These are phyloP conservation scores for Podospora bellae-mahoneyi DNA, from an alignment of 495 filamentous ascomycete species.

Conservation along the genomic window DNA sequence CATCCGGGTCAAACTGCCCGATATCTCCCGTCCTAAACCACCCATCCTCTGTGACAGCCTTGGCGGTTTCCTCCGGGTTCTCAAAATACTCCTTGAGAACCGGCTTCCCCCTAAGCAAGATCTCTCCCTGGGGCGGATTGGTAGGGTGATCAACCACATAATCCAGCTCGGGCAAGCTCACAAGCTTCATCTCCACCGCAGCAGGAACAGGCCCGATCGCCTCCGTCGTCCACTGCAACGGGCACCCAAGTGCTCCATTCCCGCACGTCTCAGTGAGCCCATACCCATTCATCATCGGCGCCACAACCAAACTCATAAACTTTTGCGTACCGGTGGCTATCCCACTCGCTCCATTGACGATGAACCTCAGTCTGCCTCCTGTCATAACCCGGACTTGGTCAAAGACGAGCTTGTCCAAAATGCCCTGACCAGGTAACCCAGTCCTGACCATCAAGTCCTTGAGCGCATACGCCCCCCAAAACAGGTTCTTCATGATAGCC, in stretches of 20 bases:
- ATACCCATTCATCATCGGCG: conserved; percentile 77
- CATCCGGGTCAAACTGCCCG: conserved; percentile 65
- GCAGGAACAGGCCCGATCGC: conserved; percentile 70
- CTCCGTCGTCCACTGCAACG: conserved; percentile 62
- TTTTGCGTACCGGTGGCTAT: conserved; percentile 71
- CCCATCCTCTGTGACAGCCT: conserved; percentile 75
- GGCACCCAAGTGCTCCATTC: conserved; percentile 60
- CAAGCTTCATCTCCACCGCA: conserved; percentile 67
- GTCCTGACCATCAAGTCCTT: conserved; percentile 59
- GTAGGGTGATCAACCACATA: conserved; percentile 62
- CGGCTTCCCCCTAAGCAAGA: conserved; percentile 68
- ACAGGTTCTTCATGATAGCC: conserved; percentile 32
- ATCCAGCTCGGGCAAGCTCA: conserved; percentile 80
- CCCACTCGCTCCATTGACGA: conserved; percentile 83
- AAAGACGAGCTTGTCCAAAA: conserved; percentile 78
- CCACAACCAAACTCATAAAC: conserved; percentile 74
- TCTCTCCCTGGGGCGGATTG: conserved; percentile 80
- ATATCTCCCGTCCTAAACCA: conserved; percentile 95
- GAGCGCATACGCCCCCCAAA: conserved; percentile 44
- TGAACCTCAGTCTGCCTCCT: conserved; percentile 65
- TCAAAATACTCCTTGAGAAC: conserved; percentile 76
- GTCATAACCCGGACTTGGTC: conserved; percentile 69
- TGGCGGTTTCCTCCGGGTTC: conserved; percentile 75
- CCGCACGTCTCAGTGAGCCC: conserved; percentile 88
- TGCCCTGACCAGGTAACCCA: conserved; percentile 61